Evolutionary conservation across 345 rosid species (phyloP).

Genomic region (Citrus trifoliata): DNA sequence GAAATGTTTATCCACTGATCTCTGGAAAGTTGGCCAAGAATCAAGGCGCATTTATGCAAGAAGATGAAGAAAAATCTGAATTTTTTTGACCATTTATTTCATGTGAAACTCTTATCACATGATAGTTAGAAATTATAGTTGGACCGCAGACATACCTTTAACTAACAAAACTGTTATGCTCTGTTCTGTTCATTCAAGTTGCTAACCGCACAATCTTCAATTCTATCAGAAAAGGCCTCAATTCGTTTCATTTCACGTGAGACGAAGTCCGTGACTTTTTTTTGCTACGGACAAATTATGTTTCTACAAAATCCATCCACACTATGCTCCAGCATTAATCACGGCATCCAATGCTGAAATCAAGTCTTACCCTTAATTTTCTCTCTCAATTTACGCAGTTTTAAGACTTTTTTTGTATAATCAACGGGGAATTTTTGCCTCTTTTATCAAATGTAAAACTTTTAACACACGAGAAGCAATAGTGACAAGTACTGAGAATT

Average conservation of each 20-base stretch:
- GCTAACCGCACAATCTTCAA: conserved; percentile 1
- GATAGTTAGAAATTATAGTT: conserved; percentile 9
- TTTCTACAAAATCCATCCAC: conserved; percentile 3
- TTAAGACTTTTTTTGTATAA: conserved; percentile 4
- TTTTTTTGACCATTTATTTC: background rate
- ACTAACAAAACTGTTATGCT: conserved; percentile 6
- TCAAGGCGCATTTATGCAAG: conserved; percentile 18
- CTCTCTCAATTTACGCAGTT: conserved; percentile 23
- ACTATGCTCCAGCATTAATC: conserved; percentile 28
- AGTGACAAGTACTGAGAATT: background rate
- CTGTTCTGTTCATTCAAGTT: background rate
- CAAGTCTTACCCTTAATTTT: background rate
- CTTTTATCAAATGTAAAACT: background rate
- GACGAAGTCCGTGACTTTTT: conserved; percentile 32
- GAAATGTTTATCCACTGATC: background rate
- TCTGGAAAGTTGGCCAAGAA: conserved; percentile 11
- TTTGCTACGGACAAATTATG: conserved; percentile 15
- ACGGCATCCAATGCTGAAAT: conserved; percentile 32
- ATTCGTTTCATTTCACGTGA: conserved; percentile 23
- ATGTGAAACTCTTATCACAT: conserved; percentile 16
- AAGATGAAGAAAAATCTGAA: background rate
- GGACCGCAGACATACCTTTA: conserved; percentile 1
- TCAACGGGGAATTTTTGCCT: background rate
- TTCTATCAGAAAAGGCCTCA: background rate
- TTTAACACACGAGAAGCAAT: conserved; percentile 7